A percentile compares a stretch with the other conserved stretches of the same genome.
phyloP scores from a whole-genome alignment of 2,329 filamentous ascomycete genomes.

The Penicillium sp. region DNA sequence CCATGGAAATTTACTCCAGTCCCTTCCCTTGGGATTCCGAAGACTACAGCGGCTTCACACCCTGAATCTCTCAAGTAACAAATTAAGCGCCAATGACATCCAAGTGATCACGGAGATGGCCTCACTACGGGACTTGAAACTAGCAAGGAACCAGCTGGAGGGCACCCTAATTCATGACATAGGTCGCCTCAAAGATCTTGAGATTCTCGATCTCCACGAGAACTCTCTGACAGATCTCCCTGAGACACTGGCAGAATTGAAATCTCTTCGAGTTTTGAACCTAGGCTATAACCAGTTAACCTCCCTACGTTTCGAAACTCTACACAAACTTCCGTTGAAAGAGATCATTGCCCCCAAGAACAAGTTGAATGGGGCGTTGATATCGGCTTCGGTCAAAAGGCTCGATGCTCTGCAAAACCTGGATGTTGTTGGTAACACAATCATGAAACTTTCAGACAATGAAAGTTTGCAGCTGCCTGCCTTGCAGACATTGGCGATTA shows the following conservation, averaged over 20 bases:
- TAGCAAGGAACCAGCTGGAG: constrained; percentile 76
- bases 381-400: constrained; percentile 64
- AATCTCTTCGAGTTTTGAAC: constrained; percentile 75
- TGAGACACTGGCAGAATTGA: constrained; percentile 67
- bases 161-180: constrained; percentile 71
- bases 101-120: constrained; percentile 75
- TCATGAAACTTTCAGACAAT: constrained; percentile 59
- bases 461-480: constrained; percentile 68
- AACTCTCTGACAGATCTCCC: constrained; percentile 80
- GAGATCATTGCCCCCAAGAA: constrained; percentile 81
- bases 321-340: constrained; percentile 71
- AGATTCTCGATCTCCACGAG: constrained; percentile 78
- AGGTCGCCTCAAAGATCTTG: constrained; percentile 68
- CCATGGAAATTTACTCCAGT: constrained; percentile 78
- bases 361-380: constrained; percentile 72
- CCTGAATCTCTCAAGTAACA: constrained; percentile 85
- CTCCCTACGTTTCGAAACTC: constrained; percentile 69
- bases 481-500: constrained; percentile 75
- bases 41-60: constrained; percentile 75
- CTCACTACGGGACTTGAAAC: constrained; percentile 76
- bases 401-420: constrained; percentile 73
- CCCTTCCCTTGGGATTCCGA: constrained; percentile 76
- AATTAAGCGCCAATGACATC: constrained; percentile 72
- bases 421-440: constrained; percentile 77
- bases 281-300: constrained; percentile 78